Percentiles rank a stretch among this genome's conserved stretches.
These are phyloP conservation scores for Nemania abortiva DNA, from an alignment of 2,329 filamentous ascomycete species.

Conservation along the genomic window DNA sequence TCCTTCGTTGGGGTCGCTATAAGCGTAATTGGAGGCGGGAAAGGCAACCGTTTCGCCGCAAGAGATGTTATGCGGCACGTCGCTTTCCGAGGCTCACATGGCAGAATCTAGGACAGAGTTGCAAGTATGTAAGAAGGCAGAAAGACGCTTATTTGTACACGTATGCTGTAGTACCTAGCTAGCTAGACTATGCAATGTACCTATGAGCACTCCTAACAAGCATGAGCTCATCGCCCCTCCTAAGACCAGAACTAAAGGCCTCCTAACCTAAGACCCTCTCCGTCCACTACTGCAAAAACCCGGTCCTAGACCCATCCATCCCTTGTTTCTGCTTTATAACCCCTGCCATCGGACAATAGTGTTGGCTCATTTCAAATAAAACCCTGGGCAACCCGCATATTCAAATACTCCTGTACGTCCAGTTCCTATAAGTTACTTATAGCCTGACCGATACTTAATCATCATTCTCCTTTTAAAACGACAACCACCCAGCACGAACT, in stretches of 20 bases:
- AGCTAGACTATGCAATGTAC: constrained; percentile 3
- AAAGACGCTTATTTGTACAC: no score
- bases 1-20: constrained; percentile 6
- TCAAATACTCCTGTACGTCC: constrained; percentile 4
- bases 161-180: no score
- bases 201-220: constrained; percentile 11
- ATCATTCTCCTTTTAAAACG: neutral
- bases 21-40: neutral
- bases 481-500: neutral
- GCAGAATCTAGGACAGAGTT: neutral
- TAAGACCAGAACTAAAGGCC: no score
- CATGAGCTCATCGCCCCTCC: constrained; percentile 16
- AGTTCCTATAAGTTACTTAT: constrained; percentile 8
- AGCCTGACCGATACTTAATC: neutral
- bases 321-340: constrained; percentile 17
- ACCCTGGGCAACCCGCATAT: constrained; percentile 17
- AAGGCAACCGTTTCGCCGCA: neutral
- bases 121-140: neutral
- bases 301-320: constrained; percentile 13
- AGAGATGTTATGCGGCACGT: constrained; percentile 9
- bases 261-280: constrained; percentile 11
- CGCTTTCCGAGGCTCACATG: constrained; percentile 21
- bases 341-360: constrained; percentile 13
- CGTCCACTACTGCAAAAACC: neutral
- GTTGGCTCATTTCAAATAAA: constrained; percentile 29